phyloP scores from a whole-genome alignment of 768 basidiomycete species.

The Tubosaeta brunneosetosa region DNA sequence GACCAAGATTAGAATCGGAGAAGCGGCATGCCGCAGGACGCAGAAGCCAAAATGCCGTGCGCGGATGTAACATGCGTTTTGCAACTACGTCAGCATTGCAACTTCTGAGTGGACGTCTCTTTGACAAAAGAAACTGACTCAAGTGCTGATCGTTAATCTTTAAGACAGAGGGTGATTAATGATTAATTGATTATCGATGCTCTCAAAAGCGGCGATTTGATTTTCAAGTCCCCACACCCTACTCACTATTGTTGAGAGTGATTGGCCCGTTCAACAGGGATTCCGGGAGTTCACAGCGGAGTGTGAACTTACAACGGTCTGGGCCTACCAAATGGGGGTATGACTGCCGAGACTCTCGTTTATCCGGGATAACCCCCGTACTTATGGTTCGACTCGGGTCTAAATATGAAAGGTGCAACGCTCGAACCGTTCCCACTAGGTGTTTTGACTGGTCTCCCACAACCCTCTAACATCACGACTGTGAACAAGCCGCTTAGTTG shows the following conservation, averaged over 20 bases:
- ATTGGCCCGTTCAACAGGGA: too few relatives aligned
- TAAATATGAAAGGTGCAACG: slow-evolving; percentile 14
- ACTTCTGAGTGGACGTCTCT: too few relatives aligned
- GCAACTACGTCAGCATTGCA: background rate
- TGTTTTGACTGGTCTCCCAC: slow-evolving; percentile 3
- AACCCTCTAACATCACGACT: slow-evolving; percentile 1
- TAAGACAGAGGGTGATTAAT: too few relatives aligned
- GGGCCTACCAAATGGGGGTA: background rate
- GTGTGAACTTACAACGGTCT: background rate
- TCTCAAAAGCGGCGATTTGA: background rate
- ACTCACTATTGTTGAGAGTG: too few relatives aligned
- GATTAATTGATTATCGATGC: too few relatives aligned
- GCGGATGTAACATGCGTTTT: background rate
- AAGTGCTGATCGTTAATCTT: too few relatives aligned
- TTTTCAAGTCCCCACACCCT: background rate
- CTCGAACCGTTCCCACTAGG: slow-evolving; percentile 18
- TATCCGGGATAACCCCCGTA: background rate
- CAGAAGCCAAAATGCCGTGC: too few relatives aligned
- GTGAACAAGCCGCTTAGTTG: slow-evolving; percentile 8
- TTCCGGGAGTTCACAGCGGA: background rate
- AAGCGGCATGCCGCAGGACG: too few relatives aligned
- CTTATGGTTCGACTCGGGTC: slow-evolving; percentile 4
- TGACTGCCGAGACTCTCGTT: background rate
- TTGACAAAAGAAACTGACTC: too few relatives aligned
- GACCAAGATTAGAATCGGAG: too few relatives aligned